These are phyloP conservation scores for Dryadomyces quercus-mongolicae DNA, from an alignment of 2,329 filamentous ascomycete species.

Conservation along the genomic window DNA sequence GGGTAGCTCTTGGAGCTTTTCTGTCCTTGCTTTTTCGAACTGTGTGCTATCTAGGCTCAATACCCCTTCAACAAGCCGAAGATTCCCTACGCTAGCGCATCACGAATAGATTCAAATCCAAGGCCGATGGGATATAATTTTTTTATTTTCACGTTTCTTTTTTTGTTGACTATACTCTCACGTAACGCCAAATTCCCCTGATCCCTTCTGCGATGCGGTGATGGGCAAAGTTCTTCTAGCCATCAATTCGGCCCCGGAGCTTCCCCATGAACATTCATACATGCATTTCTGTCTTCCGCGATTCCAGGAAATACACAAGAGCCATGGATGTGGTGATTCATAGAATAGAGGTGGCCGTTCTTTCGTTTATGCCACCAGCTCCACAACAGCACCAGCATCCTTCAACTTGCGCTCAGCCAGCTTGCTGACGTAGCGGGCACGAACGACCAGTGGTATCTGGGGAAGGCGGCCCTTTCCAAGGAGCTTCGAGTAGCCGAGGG, in stretches of 20 bases:
- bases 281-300: background rate
- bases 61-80: background rate
- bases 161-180: background rate
- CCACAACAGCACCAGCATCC: slow-evolving; percentile 88
- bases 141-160: background rate
- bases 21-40: background rate
- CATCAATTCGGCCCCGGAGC: background rate
- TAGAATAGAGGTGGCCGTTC: background rate
- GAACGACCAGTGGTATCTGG: slow-evolving; percentile 85
- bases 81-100: background rate
- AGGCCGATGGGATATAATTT: background rate
- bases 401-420: slow-evolving; percentile 99
- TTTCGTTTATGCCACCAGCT: slow-evolving; percentile 71
- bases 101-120: background rate
- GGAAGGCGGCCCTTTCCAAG: slow-evolving; percentile 97
- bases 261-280: background rate
- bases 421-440: slow-evolving; percentile 88
- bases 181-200: slow-evolving; percentile 4
- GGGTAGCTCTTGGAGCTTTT: background rate
- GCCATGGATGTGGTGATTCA: background rate
- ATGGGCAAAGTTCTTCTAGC: background rate
- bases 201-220: background rate
- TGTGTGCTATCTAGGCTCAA: background rate
- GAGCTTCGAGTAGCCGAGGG: slow-evolving; percentile 96
- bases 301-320: background rate